Evolutionary conservation across 192 early-diverging fungal species (phyloP).

Genomic region (Jimgerdemannia flammicorona): DNA sequence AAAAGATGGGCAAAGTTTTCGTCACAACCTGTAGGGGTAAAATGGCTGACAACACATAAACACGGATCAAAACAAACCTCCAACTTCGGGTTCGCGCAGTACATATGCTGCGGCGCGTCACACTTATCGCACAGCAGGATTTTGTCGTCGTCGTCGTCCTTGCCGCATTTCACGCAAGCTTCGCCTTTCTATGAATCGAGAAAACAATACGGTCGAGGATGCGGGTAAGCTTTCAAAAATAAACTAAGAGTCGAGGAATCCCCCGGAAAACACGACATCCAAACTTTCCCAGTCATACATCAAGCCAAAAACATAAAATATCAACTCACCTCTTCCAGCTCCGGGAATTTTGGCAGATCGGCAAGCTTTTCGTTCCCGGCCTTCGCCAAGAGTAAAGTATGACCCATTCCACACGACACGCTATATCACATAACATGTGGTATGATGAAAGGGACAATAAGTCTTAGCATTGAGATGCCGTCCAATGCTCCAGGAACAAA

Average conservation of each 20-base stretch:
- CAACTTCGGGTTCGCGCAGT: constrained; percentile 40
- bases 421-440: constrained; percentile 1
- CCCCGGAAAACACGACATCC: background rate
- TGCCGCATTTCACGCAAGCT: constrained; percentile 43
- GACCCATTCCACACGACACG: constrained; percentile 36
- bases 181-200: constrained; percentile 21
- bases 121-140: constrained; percentile 48
- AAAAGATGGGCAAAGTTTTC: background rate
- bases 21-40: background rate
- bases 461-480: background rate
- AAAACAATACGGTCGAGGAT: background rate
- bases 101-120: constrained; percentile 38
- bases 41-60: no score
- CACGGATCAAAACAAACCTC: constrained; percentile 12
- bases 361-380: constrained; percentile 39
- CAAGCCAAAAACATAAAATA: background rate
- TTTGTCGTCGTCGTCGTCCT: constrained; percentile 41
- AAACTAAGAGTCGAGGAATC: background rate
- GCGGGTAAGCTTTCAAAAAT: background rate
- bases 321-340: constrained; percentile 19
- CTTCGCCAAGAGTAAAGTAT: constrained; percentile 36
- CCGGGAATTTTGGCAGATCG: constrained; percentile 46
- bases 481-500: background rate
- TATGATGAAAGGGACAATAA: background rate
- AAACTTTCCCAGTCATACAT: background rate